A percentile compares a stretch with the other conserved stretches of the same genome.
These are phyloP conservation scores for Fusarium phyllophilum DNA, from an alignment of 2,329 filamentous ascomycete genomes.

Conservation along the genomic window DNA sequence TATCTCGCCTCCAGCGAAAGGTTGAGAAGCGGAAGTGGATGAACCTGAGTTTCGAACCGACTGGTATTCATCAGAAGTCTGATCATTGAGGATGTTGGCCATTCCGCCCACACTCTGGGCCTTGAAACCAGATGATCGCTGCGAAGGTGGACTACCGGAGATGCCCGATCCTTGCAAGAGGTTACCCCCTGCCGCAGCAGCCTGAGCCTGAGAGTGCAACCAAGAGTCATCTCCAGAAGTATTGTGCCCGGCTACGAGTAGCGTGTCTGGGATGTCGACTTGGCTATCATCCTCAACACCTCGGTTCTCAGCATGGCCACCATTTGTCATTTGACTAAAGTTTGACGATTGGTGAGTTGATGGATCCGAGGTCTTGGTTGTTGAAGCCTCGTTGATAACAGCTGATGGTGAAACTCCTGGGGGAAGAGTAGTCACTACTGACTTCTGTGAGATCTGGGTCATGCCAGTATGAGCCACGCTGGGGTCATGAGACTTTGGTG, in stretches of 20 bases:
- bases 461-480: conserved; percentile 56
- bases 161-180: conserved; percentile 40
- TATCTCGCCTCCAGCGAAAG: conserved; percentile 62
- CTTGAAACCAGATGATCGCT: conserved; percentile 48
- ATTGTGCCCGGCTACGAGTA: conserved; percentile 56
- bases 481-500: conserved; percentile 52
- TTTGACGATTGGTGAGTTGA: conserved; percentile 72
- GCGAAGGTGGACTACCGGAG: conserved; percentile 52
- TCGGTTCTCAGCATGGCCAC: conserved; percentile 61
- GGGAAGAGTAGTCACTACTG: conserved; percentile 67
- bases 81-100: conserved; percentile 55
- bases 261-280: conserved; percentile 65
- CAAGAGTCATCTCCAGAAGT: conserved; percentile 65
- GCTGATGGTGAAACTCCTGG: conserved; percentile 68
- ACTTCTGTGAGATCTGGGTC: conserved; percentile 72
- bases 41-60: conserved; percentile 47
- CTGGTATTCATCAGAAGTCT: conserved; percentile 49
- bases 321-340: conserved; percentile 77
- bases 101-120: conserved; percentile 43
- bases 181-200: conserved; percentile 56
- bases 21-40: conserved; percentile 58
- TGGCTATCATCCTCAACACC: conserved; percentile 48
- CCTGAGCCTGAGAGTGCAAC: conserved; percentile 68
- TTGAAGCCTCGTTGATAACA: conserved; percentile 85
- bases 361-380: conserved; percentile 86